Evolutionary conservation across 2,329 filamentous ascomycete species (phyloP).

Genomic region (Hypoxylon sp.): DNA sequence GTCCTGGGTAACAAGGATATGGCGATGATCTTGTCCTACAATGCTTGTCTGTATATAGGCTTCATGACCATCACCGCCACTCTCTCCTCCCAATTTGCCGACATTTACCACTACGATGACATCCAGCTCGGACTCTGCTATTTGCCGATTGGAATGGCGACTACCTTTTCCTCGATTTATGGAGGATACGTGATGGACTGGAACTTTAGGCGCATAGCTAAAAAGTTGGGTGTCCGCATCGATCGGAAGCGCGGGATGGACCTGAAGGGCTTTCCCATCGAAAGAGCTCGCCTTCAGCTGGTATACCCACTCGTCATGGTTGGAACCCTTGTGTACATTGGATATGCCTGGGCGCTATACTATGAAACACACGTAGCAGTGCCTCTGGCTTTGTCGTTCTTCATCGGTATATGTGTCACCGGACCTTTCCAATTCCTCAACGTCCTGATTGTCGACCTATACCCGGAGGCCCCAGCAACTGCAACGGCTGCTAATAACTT

Average conservation of each 20-base stretch:
- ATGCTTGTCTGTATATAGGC: slow-evolving; percentile 68
- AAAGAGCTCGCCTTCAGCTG: slow-evolving; percentile 68
- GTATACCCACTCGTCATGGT: slow-evolving; percentile 68
- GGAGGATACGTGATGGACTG: slow-evolving; percentile 73
- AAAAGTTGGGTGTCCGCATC: slow-evolving; percentile 71
- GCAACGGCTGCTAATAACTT: slow-evolving; percentile 76
- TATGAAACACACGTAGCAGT: slow-evolving; percentile 66
- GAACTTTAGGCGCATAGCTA: slow-evolving; percentile 80
- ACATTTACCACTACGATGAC: slow-evolving; percentile 66
- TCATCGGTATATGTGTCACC: slow-evolving; percentile 71
- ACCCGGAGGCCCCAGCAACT: slow-evolving; percentile 72
- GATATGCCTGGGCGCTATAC: slow-evolving; percentile 72
- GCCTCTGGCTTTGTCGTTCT: slow-evolving; percentile 69
- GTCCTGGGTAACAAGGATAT: slow-evolving; percentile 72
- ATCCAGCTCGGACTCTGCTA: slow-evolving; percentile 69
- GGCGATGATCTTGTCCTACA: slow-evolving; percentile 66
- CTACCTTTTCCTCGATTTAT: slow-evolving; percentile 63
- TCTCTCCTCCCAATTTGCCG: slow-evolving; percentile 65
- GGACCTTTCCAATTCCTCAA: slow-evolving; percentile 75
- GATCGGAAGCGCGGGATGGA: slow-evolving; percentile 70
- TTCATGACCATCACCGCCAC: slow-evolving; percentile 70
- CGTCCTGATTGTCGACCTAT: slow-evolving; percentile 74
- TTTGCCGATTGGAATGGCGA: slow-evolving; percentile 68
- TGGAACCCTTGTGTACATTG: slow-evolving; percentile 67
- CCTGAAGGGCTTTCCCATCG: slow-evolving; percentile 67